Evolutionary conservation across 495 filamentous ascomycete genomes (phyloP).

Genomic region (Aspergillus ellipticus): DNA sequence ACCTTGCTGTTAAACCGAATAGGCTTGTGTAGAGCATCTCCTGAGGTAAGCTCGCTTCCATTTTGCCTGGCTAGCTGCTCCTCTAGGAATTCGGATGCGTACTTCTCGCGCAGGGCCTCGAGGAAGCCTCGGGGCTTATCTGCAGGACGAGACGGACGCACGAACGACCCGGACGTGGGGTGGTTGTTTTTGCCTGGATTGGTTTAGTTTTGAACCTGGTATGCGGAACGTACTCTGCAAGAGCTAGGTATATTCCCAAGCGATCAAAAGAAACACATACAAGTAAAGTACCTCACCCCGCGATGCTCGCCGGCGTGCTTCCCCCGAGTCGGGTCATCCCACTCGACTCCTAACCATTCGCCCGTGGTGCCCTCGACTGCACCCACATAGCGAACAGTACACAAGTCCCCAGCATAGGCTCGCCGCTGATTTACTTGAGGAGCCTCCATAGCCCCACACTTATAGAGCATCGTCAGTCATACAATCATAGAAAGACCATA

Average conservation of each 20-base stretch:
- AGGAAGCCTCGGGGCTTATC: constrained; percentile 70
- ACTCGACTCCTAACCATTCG: constrained; percentile 92
- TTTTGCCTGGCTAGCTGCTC: constrained; percentile 16
- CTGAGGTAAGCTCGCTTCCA: constrained; percentile 22
- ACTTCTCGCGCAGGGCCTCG: constrained; percentile 77
- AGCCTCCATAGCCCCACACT: constrained; percentile 19
- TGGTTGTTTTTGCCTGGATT: constrained; percentile 60
- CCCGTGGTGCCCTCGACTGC: constrained; percentile 70
- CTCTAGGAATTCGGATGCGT: constrained; percentile 55
- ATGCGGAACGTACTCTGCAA: neutral
- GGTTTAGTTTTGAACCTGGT: constrained; percentile 6
- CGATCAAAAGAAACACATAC: constrained; percentile 42
- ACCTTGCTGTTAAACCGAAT: constrained; percentile 81
- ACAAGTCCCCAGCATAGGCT: constrained; percentile 68
- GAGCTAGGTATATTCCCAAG: neutral
- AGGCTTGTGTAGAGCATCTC: constrained; percentile 29
- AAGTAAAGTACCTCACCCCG: constrained; percentile 77
- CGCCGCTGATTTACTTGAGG: constrained; percentile 61
- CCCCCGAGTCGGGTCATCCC: constrained; percentile 81
- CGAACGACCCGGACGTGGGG: constrained; percentile 75
- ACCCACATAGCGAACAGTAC: constrained; percentile 84
- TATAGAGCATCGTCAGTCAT: neutral
- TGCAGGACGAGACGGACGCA: constrained; percentile 67
- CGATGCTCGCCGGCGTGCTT: constrained; percentile 86
- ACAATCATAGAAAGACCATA: neutral